Conservation (phyloP, 805 yeast genomes). For the Ogataea angusta region DNA sequence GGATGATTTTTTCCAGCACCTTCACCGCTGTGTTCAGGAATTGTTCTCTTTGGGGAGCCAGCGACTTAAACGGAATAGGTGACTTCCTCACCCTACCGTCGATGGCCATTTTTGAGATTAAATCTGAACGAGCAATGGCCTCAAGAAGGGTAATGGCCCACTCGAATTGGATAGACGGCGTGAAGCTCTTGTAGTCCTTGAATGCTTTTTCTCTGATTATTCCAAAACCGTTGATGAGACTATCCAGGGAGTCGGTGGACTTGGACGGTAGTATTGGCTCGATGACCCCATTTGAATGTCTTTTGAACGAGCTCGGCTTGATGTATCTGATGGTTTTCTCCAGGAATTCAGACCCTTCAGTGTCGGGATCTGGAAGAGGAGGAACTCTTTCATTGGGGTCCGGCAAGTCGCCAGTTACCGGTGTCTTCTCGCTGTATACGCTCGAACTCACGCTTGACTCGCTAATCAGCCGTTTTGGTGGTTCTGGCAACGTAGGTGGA, state of each 20-base stretch:
- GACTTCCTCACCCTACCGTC: slow-evolving; percentile 43
- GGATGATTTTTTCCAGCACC: slow-evolving; percentile 53
- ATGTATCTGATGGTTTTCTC: slow-evolving; percentile 6
- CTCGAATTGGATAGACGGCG: slow-evolving; percentile 53
- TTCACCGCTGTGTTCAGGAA: slow-evolving; percentile 58
- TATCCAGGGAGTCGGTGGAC: slow-evolving; percentile 27
- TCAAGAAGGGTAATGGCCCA: slow-evolving; percentile 61
- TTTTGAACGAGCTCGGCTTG: slow-evolving; percentile 19
- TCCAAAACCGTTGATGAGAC: slow-evolving; percentile 28
- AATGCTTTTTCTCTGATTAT: slow-evolving; percentile 32
- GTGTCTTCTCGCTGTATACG: slow-evolving; percentile 14
- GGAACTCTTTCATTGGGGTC: background rate
- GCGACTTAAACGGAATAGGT: slow-evolving; percentile 40
- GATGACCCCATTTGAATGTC: slow-evolving; percentile 25
- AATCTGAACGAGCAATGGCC: slow-evolving; percentile 40
- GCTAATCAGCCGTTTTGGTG: slow-evolving; percentile 10
- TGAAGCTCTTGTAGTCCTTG: slow-evolving; percentile 36
- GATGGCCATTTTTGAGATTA: slow-evolving; percentile 43
- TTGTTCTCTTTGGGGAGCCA: slow-evolving; percentile 49
- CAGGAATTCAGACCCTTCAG: slow-evolving; percentile 3
- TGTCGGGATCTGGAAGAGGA: slow-evolving; percentile 3
- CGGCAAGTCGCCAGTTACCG: background rate
- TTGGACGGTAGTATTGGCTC: slow-evolving; percentile 31
- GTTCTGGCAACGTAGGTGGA: background rate
- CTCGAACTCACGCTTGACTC: slow-evolving; percentile 17